Percentiles rank a stretch among this genome's conserved stretches.
These are phyloP conservation scores for Boletus coccyginus DNA, from an alignment of 768 basidiomycete species.

Conservation along the genomic window DNA sequence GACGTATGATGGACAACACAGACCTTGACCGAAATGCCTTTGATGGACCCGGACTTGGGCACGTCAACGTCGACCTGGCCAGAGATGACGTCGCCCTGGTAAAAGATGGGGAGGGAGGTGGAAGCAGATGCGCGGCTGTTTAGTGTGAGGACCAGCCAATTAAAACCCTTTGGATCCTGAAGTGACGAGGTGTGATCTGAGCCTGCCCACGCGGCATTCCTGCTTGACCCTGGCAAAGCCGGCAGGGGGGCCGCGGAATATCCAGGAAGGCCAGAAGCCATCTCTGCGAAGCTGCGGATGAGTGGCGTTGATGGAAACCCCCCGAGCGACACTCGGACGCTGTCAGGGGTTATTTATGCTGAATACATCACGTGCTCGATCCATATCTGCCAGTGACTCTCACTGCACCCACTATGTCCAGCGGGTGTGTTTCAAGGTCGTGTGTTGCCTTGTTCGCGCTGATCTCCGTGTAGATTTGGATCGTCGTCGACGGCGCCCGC, in stretches of 20 bases:
- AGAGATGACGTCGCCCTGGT: conserved; percentile 46
- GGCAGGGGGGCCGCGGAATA: conserved; percentile 14
- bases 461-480: conserved; percentile 26
- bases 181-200: conserved; percentile 42
- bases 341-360: conserved; percentile 17
- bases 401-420: background rate
- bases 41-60: conserved; percentile 46
- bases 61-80: conserved; percentile 53
- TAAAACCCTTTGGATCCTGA: conserved; percentile 37
- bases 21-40: conserved; percentile 47
- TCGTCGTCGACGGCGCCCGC: conserved; percentile 41
- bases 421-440: conserved; percentile 14
- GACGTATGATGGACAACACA: conserved; percentile 15
- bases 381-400: too few species aligned
- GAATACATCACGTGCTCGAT: conserved; percentile 10
- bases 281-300: background rate
- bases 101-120: conserved; percentile 42
- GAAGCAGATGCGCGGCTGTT: conserved; percentile 40
- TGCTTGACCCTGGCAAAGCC: background rate
- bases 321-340: too few species aligned
- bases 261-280: conserved; percentile 15
- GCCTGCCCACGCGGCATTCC: background rate
- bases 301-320: background rate
- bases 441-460: background rate
- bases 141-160: conserved; percentile 49